phyloP scores from a whole-genome alignment of 2,329 filamentous ascomycete species.

The Pseudocercospora eumusae region DNA sequence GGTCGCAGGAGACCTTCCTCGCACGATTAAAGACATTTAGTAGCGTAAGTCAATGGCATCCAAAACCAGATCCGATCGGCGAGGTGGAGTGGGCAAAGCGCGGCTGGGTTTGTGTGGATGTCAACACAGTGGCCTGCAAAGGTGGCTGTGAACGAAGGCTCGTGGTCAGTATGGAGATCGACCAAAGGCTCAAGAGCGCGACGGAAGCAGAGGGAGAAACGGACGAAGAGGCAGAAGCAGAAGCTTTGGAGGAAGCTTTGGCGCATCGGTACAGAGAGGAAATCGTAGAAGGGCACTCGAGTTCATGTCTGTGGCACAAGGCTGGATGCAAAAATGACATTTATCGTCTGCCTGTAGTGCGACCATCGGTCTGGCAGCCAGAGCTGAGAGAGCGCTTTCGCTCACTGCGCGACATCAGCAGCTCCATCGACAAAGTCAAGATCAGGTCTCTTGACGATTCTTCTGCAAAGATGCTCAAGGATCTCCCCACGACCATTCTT shows the following conservation, averaged over 20 bases:
- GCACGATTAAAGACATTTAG: conserved; percentile 82
- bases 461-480: conserved; percentile 30
- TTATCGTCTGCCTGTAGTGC: conserved; percentile 57
- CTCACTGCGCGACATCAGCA: conserved; percentile 32
- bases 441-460: conserved; percentile 22
- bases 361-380: conserved; percentile 40
- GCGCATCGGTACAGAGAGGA: conserved; percentile 74
- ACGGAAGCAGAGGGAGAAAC: conserved; percentile 58
- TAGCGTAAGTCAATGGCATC: conserved; percentile 89
- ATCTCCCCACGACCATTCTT: conserved; percentile 35
- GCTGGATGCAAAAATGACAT: conserved; percentile 80
- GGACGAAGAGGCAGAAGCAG: conserved; percentile 36
- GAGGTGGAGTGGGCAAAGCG: conserved; percentile 94
- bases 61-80: conserved; percentile 80
- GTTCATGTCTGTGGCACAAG: conserved; percentile 82
- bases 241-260: conserved; percentile 61
- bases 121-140: conserved; percentile 78
- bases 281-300: conserved; percentile 72
- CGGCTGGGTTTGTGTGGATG: conserved; percentile 83
- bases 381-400: conserved; percentile 35
- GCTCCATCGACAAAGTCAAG: conserved; percentile 34
- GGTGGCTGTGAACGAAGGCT: conserved; percentile 82
- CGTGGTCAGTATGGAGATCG: conserved; percentile 70
- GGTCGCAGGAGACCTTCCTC: conserved; percentile 80
- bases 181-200: conserved; percentile 27